Evolutionary conservation across 768 basidiomycete genomes (phyloP).

Genomic region (Leccinum subgranulosum): DNA sequence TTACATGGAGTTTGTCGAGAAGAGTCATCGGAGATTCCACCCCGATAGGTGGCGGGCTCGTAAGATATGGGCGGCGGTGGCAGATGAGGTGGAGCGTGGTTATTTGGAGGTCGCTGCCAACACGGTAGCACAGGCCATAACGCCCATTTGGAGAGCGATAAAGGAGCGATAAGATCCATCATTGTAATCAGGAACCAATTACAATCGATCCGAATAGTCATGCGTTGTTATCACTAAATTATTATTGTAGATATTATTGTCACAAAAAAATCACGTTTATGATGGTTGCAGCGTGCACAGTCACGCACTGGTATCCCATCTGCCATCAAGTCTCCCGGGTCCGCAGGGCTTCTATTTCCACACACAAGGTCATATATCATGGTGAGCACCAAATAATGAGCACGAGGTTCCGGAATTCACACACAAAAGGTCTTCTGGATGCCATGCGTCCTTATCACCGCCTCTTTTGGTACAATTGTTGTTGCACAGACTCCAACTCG

Average conservation of each 20-base stretch:
- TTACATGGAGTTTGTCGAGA: conserved; percentile 63
- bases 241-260: background rate
- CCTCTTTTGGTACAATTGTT: background rate
- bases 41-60: conserved; percentile 78
- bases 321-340: background rate
- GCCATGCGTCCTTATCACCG: background rate
- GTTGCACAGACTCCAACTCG: background rate
- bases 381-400: background rate
- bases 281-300: background rate
- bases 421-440: background rate
- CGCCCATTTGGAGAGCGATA: conserved; percentile 59
- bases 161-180: conserved; percentile 24
- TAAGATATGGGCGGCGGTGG: conserved; percentile 54
- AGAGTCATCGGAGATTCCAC: conserved; percentile 72
- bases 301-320: background rate
- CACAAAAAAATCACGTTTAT: too few species aligned
- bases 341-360: background rate
- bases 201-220: background rate
- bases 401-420: background rate
- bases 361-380: background rate
- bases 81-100: conserved; percentile 53
- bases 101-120: conserved; percentile 69
- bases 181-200: background rate
- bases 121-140: conserved; percentile 71
- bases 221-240: background rate